Evolutionary conservation across 441 rosid genomes (phyloP).

Genomic region (Biscutella laevigata): DNA sequence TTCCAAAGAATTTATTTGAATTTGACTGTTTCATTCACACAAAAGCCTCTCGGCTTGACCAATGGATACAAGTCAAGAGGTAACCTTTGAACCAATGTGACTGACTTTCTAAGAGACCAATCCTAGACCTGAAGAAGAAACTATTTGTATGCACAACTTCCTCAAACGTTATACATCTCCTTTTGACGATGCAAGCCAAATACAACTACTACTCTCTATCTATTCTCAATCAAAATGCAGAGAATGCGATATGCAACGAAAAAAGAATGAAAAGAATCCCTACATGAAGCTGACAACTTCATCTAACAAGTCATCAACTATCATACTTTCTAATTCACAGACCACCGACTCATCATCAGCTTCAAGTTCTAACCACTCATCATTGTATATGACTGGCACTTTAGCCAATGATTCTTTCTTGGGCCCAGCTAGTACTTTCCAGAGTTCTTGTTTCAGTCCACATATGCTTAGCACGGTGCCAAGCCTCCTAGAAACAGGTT

Average conservation of each 20-base stretch:
- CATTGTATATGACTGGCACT: constrained; percentile 37
- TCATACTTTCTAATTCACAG: constrained; percentile 51
- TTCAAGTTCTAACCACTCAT: constrained; percentile 47
- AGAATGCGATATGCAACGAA: constrained; percentile 7
- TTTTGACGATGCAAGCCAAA: constrained; percentile 15
- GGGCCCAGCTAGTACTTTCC: constrained; percentile 33
- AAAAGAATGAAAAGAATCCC: constrained; percentile 24
- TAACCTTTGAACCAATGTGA: constrained; percentile 16
- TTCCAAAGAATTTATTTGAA: constrained; percentile 1
- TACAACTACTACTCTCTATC: constrained; percentile 12
- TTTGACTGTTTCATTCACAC: constrained; percentile 27
- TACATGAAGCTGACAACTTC: constrained; percentile 44
- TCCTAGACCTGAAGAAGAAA: constrained; percentile 26
- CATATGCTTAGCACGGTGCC: constrained; percentile 5
- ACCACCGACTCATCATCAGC: constrained; percentile 46
- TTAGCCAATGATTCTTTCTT: constrained; percentile 32
- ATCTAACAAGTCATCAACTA: constrained; percentile 56
- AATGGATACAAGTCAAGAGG: constrained; percentile 22
- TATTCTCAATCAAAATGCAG: constrained; percentile 25
- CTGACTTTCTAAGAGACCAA: constrained; percentile 20
- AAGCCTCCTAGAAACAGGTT: constrained; percentile 43
- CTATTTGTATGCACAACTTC: constrained; percentile 16
- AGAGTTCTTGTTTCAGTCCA: constrained; percentile 41
- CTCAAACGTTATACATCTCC: constrained; percentile 19
- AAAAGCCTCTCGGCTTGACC: background rate